Conservation (phyloP, 768 basidiomycete genomes). For the Ramaria sp. region DNA sequence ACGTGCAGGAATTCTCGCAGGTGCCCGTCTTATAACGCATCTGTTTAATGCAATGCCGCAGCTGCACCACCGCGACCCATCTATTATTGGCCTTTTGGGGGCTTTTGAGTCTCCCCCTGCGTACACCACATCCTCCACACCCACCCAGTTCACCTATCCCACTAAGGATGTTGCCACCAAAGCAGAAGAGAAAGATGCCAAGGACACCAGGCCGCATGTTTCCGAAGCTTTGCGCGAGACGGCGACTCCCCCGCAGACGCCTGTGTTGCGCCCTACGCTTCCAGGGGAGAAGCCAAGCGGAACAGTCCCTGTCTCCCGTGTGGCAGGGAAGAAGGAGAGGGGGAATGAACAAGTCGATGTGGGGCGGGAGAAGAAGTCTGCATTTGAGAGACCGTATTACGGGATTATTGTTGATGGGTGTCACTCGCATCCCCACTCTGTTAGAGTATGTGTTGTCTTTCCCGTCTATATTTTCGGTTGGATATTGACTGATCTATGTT, state of each 20-base stretch:
- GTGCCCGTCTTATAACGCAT: slow-evolving; percentile 83
- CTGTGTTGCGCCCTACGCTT: slow-evolving; percentile 13
- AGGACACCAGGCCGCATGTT: slow-evolving; percentile 10
- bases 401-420: slow-evolving; percentile 87
- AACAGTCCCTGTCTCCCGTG: background rate
- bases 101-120: slow-evolving; percentile 39
- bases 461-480: background rate
- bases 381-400: slow-evolving; percentile 67
- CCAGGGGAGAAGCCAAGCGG: background rate
- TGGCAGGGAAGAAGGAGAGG: background rate
- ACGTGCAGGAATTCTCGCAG: slow-evolving; percentile 54
- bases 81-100: slow-evolving; percentile 83
- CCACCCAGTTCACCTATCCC: background rate
- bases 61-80: slow-evolving; percentile 82
- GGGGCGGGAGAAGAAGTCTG: background rate
- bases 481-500: background rate
- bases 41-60: slow-evolving; percentile 92
- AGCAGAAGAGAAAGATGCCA: background rate
- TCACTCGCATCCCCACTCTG: slow-evolving; percentile 85
- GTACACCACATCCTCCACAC: slow-evolving; percentile 19
- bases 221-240: slow-evolving; percentile 58
- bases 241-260: slow-evolving; percentile 46
- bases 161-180: background rate
- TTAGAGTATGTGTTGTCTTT: slow-evolving; percentile 42
- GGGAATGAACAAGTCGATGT: background rate